phyloP scores from a whole-genome alignment of 1,139 yeast species.

The Suhomyces terraborum region DNA sequence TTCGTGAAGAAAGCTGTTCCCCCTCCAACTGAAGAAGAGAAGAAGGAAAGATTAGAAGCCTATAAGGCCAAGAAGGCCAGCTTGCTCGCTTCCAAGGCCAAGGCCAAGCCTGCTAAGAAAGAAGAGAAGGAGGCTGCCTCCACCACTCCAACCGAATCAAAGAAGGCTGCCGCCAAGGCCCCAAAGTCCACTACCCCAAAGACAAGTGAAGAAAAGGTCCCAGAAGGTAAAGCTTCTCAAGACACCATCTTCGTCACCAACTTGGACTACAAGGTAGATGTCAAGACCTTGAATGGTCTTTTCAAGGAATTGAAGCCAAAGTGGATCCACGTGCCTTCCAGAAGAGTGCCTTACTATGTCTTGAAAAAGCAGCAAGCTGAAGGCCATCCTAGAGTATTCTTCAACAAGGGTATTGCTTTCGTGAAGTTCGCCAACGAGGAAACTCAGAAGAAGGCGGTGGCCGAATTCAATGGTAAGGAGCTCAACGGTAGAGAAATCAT shows the following conservation, averaged over 20 bases:
- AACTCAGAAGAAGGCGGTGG: conserved; percentile 50
- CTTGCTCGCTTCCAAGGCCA: conserved; percentile 26
- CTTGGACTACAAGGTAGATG: conserved; percentile 51
- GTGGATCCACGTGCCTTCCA: conserved; percentile 60
- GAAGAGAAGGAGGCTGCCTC: conserved; percentile 17
- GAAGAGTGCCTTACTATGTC: conserved; percentile 43
- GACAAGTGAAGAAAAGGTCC: conserved; percentile 25
- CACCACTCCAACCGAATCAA: conserved; percentile 9
- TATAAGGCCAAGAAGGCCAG: conserved; percentile 36
- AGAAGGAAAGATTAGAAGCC: conserved; percentile 40
- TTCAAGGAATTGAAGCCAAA: conserved; percentile 52
- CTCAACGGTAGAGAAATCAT: conserved; percentile 55
- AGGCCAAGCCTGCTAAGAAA: conserved; percentile 18
- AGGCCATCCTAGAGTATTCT: conserved; percentile 34
- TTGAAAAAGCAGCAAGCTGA: conserved; percentile 39
- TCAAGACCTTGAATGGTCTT: conserved; percentile 44
- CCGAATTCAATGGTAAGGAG: conserved; percentile 52
- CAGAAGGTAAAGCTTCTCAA: conserved; percentile 58
- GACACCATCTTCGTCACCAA: conserved; percentile 62
- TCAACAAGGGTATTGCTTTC: conserved; percentile 66
- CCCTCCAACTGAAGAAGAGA: conserved; percentile 54
- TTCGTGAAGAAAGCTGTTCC: conserved; percentile 54
- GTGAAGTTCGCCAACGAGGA: conserved; percentile 53
- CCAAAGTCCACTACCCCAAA: conserved; percentile 14
- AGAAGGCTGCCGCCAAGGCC: conserved; percentile 15